A percentile compares a stretch with the other conserved stretches of the same genome.
These are phyloP conservation scores for Monosporascus sp. DNA, from an alignment of 2,329 filamentous ascomycete species.

Conservation along the genomic window DNA sequence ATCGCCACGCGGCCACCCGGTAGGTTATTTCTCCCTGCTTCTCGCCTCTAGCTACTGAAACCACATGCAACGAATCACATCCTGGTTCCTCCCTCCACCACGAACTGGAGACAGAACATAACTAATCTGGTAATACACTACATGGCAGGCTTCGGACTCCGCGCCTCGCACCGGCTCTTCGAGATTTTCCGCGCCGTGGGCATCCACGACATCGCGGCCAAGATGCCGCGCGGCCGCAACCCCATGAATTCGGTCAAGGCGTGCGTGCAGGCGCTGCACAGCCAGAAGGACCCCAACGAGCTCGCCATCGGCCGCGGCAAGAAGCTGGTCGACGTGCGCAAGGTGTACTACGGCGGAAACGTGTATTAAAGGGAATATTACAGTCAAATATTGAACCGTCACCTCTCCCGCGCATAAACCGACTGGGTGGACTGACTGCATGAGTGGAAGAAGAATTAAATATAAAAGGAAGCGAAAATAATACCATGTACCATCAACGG, in stretches of 20 bases:
- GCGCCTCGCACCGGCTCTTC: constrained; percentile 86
- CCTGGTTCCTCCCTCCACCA: too few species aligned
- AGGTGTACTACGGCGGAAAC: constrained; percentile 90
- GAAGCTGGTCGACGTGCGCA: constrained; percentile 93
- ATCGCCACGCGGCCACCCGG: constrained; percentile 82
- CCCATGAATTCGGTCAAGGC: constrained; percentile 98
- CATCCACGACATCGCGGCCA: constrained; percentile 79
- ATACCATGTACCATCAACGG: too few species aligned
- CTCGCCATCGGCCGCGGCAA: constrained; percentile 84
- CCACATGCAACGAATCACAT: not conserved
- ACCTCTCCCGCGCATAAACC: too few species aligned
- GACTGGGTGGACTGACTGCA: too few species aligned
- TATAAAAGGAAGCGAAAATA: too few species aligned
- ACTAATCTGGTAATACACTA: too few species aligned
- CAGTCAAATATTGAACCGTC: too few species aligned
- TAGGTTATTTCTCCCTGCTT: constrained; percentile 40
- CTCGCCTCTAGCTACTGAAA: not conserved
- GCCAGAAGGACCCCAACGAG: constrained; percentile 82
- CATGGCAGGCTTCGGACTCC: constrained; percentile 78
- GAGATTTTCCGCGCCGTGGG: constrained; percentile 87
- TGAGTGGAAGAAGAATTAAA: too few species aligned
- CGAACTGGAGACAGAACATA: too few species aligned
- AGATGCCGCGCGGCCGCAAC: constrained; percentile 81
- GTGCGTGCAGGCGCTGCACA: constrained; percentile 73
- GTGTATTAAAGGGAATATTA: constrained; percentile 33